Evolutionary conservation across 1,284 basidiomycete genomes (phyloP), one percentile per base, ranked within the genome.

Genomic region (Chalciporus sp.): DNA sequence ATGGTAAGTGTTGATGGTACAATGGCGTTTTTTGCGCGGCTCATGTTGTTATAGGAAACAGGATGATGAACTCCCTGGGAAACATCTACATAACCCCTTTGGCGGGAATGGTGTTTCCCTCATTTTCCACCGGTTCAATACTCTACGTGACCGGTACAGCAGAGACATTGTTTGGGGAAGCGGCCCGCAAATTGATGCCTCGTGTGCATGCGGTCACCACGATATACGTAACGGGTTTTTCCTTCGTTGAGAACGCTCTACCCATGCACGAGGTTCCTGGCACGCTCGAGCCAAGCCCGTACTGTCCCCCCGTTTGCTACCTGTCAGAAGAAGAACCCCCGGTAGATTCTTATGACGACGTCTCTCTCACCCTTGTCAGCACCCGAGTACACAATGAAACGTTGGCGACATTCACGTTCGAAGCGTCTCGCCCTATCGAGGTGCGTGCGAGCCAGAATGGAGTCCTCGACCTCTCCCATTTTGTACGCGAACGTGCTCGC

Each of bases 101-200:
- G 3, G 84, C 83, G 2, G 78, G 77, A 1, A 66, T 86, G 26
- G 80, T 80, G 11, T 78, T 86, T 53, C 65, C 80, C 10, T 74
- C 76, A 19, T 86, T 83, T 61, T 68, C 66, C 7, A 76, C 75
- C 0, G 84, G 85, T 2, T 71, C 79, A 37, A 72, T 86, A n/a
- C 75, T 87, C 12, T 86, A 87, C 60, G 58, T 85, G 33, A 85
- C 84, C 2, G 84, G 84, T 4, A 62, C 63, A 12, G 84, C 84
- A 1, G 66, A 67, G 29, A 85, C 79, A 47, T 62, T 80, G 20
- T 67, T 80, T 9, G 83, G 78, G n/a, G 52, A 61, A 0, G 75
- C 74, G 3, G 81, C 84, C 2, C 73, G 70, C 11, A 58, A 61
- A 1, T 52, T 87, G 41, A 85, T 87, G 82, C 79, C 81, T 1